Evolutionary conservation across 2,329 filamentous ascomycete species (phyloP).

Genomic region (Thielaviopsis musarum): DNA sequence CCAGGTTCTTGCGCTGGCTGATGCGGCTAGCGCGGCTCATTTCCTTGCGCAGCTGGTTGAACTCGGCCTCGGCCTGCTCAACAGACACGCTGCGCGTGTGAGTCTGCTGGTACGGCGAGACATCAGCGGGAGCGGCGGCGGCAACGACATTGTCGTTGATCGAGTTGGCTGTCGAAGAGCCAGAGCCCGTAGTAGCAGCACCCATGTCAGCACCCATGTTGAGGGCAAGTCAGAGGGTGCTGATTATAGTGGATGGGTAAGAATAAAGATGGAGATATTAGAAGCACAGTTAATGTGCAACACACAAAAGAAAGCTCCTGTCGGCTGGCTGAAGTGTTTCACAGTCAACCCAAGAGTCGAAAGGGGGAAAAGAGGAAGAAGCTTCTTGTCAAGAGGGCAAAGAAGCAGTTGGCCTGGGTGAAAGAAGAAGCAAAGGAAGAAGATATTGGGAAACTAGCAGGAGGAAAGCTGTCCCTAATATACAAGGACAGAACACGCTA

Average conservation of each 20-base stretch:
- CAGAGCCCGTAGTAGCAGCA: conserved; percentile 5
- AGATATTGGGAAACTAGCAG: too few species aligned
- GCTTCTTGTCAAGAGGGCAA: too few species aligned
- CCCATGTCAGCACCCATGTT: conserved; percentile 4
- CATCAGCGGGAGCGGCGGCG: conserved; percentile 7
- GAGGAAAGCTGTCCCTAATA: too few species aligned
- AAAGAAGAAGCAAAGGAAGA: too few species aligned
- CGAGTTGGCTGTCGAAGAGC: conserved; percentile 11
- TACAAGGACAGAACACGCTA: too few species aligned
- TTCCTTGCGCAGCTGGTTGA: conserved; percentile 47
- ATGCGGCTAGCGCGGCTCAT: conserved; percentile 39
- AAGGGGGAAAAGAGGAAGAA: too few species aligned
- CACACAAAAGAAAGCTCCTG: too few species aligned
- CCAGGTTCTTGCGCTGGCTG: conserved; percentile 23
- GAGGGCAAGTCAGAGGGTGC: background rate
- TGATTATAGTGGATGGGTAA: background rate
- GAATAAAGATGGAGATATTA: background rate
- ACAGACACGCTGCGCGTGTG: conserved; percentile 40
- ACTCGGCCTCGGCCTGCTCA: conserved; percentile 51
- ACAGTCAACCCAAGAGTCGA: too few species aligned
- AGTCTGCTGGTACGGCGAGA: background rate
- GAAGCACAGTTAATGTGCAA: background rate
- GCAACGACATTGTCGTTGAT: conserved; percentile 2
- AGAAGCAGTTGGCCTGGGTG: too few species aligned
- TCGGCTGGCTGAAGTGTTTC: too few species aligned